phyloP scores from a whole-genome alignment of 352 stramenopile genomes.

The Blastocystis sp. region DNA sequence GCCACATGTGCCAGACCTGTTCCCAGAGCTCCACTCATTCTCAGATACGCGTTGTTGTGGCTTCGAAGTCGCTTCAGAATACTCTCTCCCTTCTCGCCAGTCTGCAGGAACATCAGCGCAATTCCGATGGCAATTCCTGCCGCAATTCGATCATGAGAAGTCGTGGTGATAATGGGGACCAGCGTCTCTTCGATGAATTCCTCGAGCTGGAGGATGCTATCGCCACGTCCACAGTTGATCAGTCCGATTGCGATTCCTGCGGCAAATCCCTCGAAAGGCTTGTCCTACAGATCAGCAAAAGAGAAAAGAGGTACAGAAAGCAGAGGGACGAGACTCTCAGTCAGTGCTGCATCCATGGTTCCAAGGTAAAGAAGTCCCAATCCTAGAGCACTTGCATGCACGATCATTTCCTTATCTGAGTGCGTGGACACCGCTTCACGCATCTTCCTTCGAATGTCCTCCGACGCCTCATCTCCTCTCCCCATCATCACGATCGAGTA shows the following conservation, averaged over 20 bases:
- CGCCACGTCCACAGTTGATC: constrained; percentile 70
- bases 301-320: constrained; percentile 84
- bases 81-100: constrained; percentile 85
- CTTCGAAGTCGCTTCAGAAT: constrained; percentile 92
- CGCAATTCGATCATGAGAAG: constrained; percentile 99
- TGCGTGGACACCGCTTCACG: constrained; percentile 50
- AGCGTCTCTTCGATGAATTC: constrained; percentile 82
- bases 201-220: constrained; percentile 40
- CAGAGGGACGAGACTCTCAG: background rate
- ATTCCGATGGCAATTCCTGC: constrained; percentile 91
- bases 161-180: constrained; percentile 93
- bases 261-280: constrained; percentile 89
- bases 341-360: background rate
- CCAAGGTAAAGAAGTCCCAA: constrained; percentile 82
- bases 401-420: constrained; percentile 88
- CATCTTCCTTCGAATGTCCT: background rate
- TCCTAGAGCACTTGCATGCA: constrained; percentile 91
- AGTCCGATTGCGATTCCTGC: constrained; percentile 94
- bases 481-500: background rate
- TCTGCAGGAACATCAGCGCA: constrained; percentile 77
- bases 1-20: constrained; percentile 77
- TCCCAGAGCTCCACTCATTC: constrained; percentile 93
- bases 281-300: constrained; percentile 82
- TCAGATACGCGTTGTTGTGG: constrained; percentile 83
- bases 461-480: background rate